Percentiles rank a stretch among this genome's conserved stretches.
phyloP scores from a whole-genome alignment of 805 yeast species.

The Torulaspora maleeae region DNA sequence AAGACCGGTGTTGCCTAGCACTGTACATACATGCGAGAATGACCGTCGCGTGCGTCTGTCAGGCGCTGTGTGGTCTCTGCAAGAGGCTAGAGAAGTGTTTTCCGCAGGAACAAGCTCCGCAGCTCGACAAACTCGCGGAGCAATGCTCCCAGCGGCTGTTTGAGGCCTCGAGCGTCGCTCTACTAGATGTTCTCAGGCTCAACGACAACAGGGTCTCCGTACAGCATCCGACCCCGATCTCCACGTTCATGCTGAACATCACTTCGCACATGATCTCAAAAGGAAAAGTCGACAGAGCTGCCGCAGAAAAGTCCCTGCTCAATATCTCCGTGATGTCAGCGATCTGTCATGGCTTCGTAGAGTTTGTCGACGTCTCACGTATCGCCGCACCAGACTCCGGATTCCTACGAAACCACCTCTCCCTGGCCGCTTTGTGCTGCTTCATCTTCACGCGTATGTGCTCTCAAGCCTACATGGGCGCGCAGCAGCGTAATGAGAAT shows the following conservation, averaged over 20 bases:
- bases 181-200: neutral
- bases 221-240: neutral
- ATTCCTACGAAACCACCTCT: neutral
- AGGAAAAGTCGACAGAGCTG: neutral
- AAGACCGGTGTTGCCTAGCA: neutral
- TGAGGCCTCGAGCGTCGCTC: neutral
- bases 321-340: neutral
- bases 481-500: neutral
- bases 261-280: neutral
- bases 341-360: neutral
- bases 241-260: neutral
- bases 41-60: neutral
- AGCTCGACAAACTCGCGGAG: neutral
- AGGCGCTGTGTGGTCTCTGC: neutral
- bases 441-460: constrained; percentile 5
- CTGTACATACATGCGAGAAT: neutral
- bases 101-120: neutral
- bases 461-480: constrained; percentile 1
- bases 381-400: neutral
- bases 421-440: neutral
- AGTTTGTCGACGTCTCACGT: neutral
- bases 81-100: neutral
- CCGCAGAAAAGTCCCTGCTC: neutral
- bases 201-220: neutral
- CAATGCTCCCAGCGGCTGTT: neutral